Conservation (phyloP, 176 grass and related monocot species). For the Typha latifolia region DNA sequence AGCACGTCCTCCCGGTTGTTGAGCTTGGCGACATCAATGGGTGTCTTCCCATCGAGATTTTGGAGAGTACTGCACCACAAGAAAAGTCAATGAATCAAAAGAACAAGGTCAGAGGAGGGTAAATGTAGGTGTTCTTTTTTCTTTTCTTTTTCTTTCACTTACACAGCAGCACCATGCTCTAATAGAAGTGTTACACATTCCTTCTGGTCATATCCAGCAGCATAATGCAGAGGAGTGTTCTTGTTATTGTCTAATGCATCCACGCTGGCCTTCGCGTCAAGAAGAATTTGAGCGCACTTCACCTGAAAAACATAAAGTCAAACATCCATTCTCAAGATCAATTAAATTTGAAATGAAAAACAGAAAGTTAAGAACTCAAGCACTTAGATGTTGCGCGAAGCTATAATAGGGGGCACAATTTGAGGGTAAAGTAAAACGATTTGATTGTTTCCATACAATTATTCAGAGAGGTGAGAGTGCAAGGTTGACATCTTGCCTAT, state of each 20-base stretch:
- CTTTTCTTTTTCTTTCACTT: conserved; percentile 9
- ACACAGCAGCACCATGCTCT: conserved; percentile 67
- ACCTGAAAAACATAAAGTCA: conserved; percentile 21
- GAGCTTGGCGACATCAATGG: conserved; percentile 82
- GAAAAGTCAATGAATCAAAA: not conserved
- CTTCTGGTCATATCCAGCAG: conserved; percentile 78
- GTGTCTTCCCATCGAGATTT: conserved; percentile 83
- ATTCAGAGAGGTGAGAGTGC: too few relatives aligned
- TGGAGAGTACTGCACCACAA: conserved; percentile 34
- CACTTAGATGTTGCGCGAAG: too few relatives aligned
- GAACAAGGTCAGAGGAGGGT: not conserved
- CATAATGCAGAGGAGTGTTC: conserved; percentile 86
- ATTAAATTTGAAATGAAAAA: not conserved
- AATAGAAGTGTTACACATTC: conserved; percentile 73
- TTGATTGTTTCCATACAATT: too few relatives aligned
- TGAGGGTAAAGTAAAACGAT: too few relatives aligned
- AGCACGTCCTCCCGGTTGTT: conserved; percentile 86
- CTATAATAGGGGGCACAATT: too few relatives aligned
- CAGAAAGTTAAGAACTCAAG: not conserved
- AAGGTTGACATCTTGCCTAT: too few relatives aligned
- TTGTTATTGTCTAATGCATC: conserved; percentile 88
- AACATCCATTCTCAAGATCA: not conserved
- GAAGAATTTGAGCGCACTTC: conserved; percentile 55
- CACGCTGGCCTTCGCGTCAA: conserved; percentile 49
- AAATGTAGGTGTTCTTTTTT: too few relatives aligned